Percentiles rank a stretch among this genome's conserved stretches.
Evolutionary conservation across 805 yeast genomes (phyloP).

Genomic region (Ogataea allantospora): DNA sequence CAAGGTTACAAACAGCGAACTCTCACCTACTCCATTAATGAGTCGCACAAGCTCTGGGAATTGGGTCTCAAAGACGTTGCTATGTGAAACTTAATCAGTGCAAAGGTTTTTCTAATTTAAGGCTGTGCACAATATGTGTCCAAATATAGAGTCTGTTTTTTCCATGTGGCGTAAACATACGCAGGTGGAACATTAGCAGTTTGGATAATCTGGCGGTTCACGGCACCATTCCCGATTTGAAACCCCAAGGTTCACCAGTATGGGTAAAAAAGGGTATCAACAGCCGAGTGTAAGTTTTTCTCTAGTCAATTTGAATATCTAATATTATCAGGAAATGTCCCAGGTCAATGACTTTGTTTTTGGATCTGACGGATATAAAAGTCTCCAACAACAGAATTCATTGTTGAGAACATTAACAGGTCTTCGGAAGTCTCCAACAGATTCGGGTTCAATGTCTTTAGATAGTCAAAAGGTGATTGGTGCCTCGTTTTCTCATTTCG

Average conservation of each 20-base stretch:
- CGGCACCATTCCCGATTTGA: not conserved
- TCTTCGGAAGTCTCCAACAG: slow-evolving; percentile 18
- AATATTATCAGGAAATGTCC: slow-evolving; percentile 25
- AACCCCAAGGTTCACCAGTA: not conserved
- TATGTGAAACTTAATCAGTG: slow-evolving; percentile 1
- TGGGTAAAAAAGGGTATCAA: slow-evolving; percentile 36
- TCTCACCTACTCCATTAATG: slow-evolving; percentile 68
- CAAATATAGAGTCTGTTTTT: too few species aligned
- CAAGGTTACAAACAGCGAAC: slow-evolving; percentile 59
- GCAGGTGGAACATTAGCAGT: slow-evolving; percentile 3
- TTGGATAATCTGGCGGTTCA: not conserved
- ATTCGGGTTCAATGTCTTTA: slow-evolving; percentile 7
- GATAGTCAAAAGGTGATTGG: slow-evolving; percentile 43
- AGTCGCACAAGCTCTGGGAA: slow-evolving; percentile 73
- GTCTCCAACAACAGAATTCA: slow-evolving; percentile 21
- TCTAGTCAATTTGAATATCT: not conserved
- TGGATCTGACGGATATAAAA: slow-evolving; percentile 22
- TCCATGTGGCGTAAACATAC: slow-evolving; percentile 13
- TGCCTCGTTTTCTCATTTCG: slow-evolving; percentile 57
- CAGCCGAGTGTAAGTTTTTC: slow-evolving; percentile 30
- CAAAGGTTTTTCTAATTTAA: slow-evolving; percentile 1
- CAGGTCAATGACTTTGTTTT: slow-evolving; percentile 32
- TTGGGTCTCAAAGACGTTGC: slow-evolving; percentile 26
- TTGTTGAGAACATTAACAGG: slow-evolving; percentile 28
- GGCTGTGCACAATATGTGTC: too few species aligned